These are phyloP conservation scores for Xylaria polymorpha DNA, from an alignment of 2,329 filamentous ascomycete genomes.

Conservation along the genomic window DNA sequence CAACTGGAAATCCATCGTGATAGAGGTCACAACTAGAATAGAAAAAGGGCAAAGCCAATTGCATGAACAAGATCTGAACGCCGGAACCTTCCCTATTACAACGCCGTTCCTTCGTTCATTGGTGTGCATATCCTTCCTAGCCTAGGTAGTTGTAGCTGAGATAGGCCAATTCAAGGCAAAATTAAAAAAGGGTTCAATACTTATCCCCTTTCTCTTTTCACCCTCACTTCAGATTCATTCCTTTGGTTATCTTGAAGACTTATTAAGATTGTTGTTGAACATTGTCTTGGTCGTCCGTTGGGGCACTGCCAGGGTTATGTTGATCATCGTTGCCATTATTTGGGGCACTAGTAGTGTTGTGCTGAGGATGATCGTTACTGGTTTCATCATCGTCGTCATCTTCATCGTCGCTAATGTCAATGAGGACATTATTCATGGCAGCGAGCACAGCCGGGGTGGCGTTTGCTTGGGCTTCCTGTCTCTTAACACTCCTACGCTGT, in stretches of 20 bases:
- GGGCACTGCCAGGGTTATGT: background rate
- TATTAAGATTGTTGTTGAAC: background rate
- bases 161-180: background rate
- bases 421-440: background rate
- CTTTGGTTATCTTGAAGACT: no score
- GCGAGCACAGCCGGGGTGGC: background rate
- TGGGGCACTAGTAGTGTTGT: background rate
- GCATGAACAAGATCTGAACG: constrained; percentile 4
- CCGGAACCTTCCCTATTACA: background rate
- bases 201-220: no score
- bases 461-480: background rate
- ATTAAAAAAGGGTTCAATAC: no score
- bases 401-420: background rate
- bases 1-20: background rate
- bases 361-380: background rate
- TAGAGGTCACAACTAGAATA: background rate
- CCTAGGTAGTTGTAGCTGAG: background rate
- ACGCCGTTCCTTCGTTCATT: background rate
- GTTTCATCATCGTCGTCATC: background rate
- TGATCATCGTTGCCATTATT: background rate
- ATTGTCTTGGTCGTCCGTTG: background rate
- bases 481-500: background rate
- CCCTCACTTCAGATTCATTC: no score
- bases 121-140: constrained; percentile 3
- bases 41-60: background rate